Percentiles rank a stretch among this genome's conserved stretches.
Conservation (phyloP, 352 stramenopile genomes). For the Phytophthora podocarpi region DNA sequence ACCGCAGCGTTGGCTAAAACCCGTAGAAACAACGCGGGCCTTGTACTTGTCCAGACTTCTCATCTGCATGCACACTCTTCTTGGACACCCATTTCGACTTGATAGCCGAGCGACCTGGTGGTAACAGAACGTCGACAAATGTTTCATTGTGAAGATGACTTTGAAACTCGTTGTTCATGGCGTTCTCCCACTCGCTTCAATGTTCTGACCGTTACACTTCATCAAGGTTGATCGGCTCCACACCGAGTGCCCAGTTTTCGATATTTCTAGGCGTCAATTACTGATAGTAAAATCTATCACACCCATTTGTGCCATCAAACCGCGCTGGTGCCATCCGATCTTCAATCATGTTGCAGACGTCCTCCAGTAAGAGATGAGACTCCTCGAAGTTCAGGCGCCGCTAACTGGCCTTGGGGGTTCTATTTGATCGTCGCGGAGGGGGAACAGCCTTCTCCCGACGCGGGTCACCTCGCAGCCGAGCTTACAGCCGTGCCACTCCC, state of each 20-base stretch:
- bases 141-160: not conserved
- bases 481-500: not conserved
- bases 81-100: conserved; percentile 20
- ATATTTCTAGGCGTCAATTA: conserved; percentile 1
- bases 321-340: not conserved
- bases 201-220: not conserved
- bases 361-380: conserved; percentile 6
- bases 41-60: conserved; percentile 42
- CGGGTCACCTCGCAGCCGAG: not conserved
- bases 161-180: conserved; percentile 1
- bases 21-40: conserved; percentile 33
- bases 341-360: conserved; percentile 12
- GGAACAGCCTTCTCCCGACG: not conserved
- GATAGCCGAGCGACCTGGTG: not conserved
- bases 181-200: conserved; percentile 8
- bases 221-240: conserved; percentile 6
- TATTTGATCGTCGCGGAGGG: not conserved
- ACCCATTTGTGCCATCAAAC: conserved; percentile 12
- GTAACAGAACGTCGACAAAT: conserved; percentile 6
- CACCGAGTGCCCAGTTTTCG: not conserved
- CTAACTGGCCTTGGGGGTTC: conserved; percentile 3
- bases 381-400: conserved; percentile 7
- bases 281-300: not conserved
- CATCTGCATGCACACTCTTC: conserved; percentile 15
- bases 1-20: conserved; percentile 11